Evolutionary conservation across 2,329 filamentous ascomycete genomes (phyloP).

Genomic region (Pseudogymnoascus pannorum): DNA sequence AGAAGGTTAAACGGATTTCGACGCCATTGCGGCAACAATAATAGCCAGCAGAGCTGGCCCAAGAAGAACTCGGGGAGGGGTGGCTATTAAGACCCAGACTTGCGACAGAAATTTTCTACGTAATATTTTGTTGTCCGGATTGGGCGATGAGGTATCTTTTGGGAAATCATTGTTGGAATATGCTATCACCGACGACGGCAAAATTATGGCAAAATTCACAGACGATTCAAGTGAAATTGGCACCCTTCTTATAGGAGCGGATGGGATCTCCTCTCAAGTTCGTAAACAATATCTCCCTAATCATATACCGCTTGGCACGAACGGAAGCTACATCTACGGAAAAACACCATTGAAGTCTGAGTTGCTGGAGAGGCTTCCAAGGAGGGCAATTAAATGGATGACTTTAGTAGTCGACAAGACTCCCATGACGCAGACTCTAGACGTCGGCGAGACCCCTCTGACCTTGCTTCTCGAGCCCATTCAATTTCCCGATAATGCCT

Average conservation of each 20-base stretch:
- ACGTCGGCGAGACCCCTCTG: constrained; percentile 15
- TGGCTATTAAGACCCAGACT: constrained; percentile 10
- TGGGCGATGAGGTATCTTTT: constrained; percentile 28
- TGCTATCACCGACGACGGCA: constrained; percentile 10
- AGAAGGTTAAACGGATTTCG: constrained; percentile 12
- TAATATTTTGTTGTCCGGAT: constrained; percentile 26
- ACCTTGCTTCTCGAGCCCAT: constrained; percentile 24
- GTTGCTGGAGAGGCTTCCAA: constrained; percentile 17
- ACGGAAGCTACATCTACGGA: constrained; percentile 33
- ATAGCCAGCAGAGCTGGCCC: neutral
- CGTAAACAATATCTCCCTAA: constrained; percentile 33
- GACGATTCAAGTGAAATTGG: constrained; percentile 30
- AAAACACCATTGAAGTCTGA: constrained; percentile 31
- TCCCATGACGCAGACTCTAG: constrained; percentile 10
- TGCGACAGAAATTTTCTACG: constrained; percentile 31
- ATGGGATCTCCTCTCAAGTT: constrained; percentile 32
- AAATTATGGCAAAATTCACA: constrained; percentile 26
- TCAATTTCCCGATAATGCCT: constrained; percentile 16
- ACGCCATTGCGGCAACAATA: constrained; percentile 14
- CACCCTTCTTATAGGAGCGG: constrained; percentile 33
- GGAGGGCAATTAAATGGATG: constrained; percentile 21
- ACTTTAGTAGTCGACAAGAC: constrained; percentile 20
- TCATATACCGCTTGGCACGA: constrained; percentile 31
- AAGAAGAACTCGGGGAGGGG: constrained; percentile 5
- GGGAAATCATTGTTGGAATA: constrained; percentile 27